Base-by-base conservation (phyloP, 2,329 filamentous ascomycete genomes). In the Boeremia exigua region DNA sequence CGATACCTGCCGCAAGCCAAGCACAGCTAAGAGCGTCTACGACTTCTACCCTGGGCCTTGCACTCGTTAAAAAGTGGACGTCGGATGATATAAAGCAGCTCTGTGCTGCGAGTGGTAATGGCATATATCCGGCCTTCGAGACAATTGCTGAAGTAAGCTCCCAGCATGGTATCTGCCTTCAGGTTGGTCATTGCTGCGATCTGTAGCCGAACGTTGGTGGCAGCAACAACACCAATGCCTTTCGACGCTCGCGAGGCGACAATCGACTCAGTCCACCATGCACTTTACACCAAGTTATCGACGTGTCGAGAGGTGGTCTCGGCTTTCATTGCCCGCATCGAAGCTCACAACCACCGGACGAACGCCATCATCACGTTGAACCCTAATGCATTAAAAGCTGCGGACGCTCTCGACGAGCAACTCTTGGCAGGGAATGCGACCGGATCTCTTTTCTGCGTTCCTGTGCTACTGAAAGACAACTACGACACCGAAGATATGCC, bases 401-500 rank as follows among this genome's bases (percentile, higher is more conserved):
- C 86, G 4, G 79, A 83, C 50, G 65, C 73, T 1, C 69, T 85
- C 25, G 85, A 88, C 63, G 58, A 62, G 10, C 65, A 68, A 11
- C 69, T 86, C 7, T 71, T 77, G 2, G 66, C 76, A 2, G 80
- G 80, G 3, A 84, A 86, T 65, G 74, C 76, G 23, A 80, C 79
- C 0, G 81, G 79, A 0, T 66, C 79, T 0, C 75, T 89, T 1
- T 85, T 88, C 68, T 86, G 86, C 65, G 77, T 89, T 15, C 86
- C 86, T 0, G 70, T 87, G 11, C 66, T 89, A 4, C 72, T 88
- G 6, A 89, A 89, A 68, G 86, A 89, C 71, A 89, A 88, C 65
- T 87, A 82, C 65, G 81, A 86, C 51, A 83, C 84, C 0, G 60
- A 69, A 0, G 79, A 80, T 17, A 81, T 86, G 71, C 80, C 80